Evolutionary conservation across 2,329 filamentous ascomycete genomes (phyloP).

Genomic region (Xylaria polymorpha): DNA sequence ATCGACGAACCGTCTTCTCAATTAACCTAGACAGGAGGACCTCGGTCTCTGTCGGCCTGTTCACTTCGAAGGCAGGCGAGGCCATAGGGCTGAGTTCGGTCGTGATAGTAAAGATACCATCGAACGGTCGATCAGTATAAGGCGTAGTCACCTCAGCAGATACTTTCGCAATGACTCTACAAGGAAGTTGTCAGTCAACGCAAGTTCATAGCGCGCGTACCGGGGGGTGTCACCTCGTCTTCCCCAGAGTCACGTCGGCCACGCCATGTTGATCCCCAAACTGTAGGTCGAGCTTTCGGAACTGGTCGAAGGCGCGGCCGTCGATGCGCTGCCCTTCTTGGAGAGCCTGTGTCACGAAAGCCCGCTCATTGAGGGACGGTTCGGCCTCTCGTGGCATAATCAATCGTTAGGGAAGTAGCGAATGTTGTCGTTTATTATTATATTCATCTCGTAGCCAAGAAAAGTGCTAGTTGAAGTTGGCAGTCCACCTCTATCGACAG

Average conservation of each 20-base stretch:
- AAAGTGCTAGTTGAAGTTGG: conserved; percentile 11
- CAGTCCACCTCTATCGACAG: neutral
- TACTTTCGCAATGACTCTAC: conserved; percentile 83
- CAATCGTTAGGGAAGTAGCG: conserved; percentile 36
- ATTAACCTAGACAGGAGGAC: conserved; percentile 87
- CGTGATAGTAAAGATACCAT: conserved; percentile 92
- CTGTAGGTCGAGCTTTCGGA: conserved; percentile 78
- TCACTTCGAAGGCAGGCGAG: conserved; percentile 88
- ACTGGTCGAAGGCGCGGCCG: conserved; percentile 82
- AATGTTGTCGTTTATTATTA: conserved; percentile 30
- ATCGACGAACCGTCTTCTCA: conserved; percentile 93
- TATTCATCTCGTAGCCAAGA: conserved; percentile 38
- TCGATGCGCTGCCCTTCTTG: conserved; percentile 85
- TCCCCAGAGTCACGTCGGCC: conserved; percentile 86
- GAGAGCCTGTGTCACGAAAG: conserved; percentile 86
- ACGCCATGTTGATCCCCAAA: conserved; percentile 94
- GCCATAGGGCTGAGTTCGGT: conserved; percentile 94
- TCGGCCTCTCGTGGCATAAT: conserved; percentile 93
- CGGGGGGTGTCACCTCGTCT: conserved; percentile 75
- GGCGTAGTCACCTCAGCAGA: conserved; percentile 90
- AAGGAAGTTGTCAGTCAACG: conserved; percentile 34
- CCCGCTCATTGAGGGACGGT: conserved; percentile 87
- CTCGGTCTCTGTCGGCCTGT: conserved; percentile 85
- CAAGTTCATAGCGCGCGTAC: conserved; percentile 5
- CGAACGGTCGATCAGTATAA: conserved; percentile 88